These are phyloP conservation scores for Ustilago trichophora DNA, from an alignment of 1,284 basidiomycete species.

Conservation along the genomic window DNA sequence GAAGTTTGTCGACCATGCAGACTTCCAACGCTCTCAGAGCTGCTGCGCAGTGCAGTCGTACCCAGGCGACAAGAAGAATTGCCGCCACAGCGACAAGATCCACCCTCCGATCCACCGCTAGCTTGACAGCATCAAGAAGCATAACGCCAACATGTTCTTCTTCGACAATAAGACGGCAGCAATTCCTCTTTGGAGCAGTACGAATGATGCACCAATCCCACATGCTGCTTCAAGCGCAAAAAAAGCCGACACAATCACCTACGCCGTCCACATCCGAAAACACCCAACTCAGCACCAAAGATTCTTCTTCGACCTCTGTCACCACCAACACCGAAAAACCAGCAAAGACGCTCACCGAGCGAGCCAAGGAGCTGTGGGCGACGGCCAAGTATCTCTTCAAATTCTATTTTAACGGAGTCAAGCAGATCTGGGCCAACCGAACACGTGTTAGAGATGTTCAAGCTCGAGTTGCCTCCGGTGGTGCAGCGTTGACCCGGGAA, in stretches of 20 bases:
- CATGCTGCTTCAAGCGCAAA: constrained; percentile 5
- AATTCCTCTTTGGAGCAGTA: constrained; percentile 14
- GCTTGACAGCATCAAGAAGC: neutral
- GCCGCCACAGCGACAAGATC: constrained; percentile 1
- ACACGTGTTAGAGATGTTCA: constrained; percentile 37
- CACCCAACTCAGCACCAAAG: constrained; percentile 7
- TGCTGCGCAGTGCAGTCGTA: too few relatives aligned
- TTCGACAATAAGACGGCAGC: constrained; percentile 6
- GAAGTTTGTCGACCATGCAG: too few relatives aligned
- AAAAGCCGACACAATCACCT: constrained; percentile 9
- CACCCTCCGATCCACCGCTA: neutral
- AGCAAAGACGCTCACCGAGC: constrained; percentile 25
- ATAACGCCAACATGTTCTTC: neutral
- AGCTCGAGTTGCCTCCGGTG: constrained; percentile 26
- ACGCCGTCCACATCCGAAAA: constrained; percentile 9
- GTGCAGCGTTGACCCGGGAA: constrained; percentile 36
- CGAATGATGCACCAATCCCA: constrained; percentile 30
- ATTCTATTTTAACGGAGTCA: constrained; percentile 64
- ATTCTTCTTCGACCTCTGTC: constrained; percentile 1
- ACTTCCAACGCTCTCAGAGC: too few relatives aligned
- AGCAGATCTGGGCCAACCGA: constrained; percentile 64
- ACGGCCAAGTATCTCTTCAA: constrained; percentile 63
- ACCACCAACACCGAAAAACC: constrained; percentile 8
- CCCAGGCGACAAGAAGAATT: too few relatives aligned
- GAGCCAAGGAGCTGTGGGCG: constrained; percentile 51